Evolutionary conservation across 2,329 filamentous ascomycete genomes (phyloP).

Genomic region (Chaetomium sp.): DNA sequence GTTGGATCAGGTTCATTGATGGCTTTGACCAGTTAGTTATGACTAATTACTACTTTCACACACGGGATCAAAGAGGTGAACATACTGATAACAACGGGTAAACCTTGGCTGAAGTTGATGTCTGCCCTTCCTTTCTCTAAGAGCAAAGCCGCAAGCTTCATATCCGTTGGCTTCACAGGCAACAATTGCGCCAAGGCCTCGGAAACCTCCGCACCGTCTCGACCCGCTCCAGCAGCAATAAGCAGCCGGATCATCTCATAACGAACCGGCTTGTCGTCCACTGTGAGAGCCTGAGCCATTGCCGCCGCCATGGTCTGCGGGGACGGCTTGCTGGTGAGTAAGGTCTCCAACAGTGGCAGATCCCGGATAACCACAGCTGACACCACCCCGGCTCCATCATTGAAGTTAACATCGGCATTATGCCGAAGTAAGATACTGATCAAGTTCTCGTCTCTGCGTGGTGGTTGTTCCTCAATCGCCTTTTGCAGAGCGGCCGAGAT

Average conservation of each 20-base stretch:
- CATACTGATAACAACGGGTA: conserved; percentile 35
- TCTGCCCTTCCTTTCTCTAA: conserved; percentile 47
- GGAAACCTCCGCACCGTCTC: conserved; percentile 32
- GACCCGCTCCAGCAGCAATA: conserved; percentile 37
- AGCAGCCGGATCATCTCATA: conserved; percentile 43
- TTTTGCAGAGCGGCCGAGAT: conserved; percentile 46
- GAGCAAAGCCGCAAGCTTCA: conserved; percentile 42
- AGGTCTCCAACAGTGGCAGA: conserved; percentile 36
- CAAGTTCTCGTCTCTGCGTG: conserved; percentile 43
- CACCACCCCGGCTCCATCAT: conserved; percentile 43
- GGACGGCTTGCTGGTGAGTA: conserved; percentile 41
- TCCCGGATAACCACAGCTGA: conserved; percentile 45
- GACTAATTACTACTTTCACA: too few relatives aligned
- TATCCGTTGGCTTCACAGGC: conserved; percentile 41
- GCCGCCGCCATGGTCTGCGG: conserved; percentile 42
- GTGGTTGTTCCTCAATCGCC: conserved; percentile 43
- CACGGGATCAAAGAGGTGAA: neutral
- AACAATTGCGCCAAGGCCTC: conserved; percentile 40
- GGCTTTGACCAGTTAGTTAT: conserved; percentile 20
- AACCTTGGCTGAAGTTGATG: conserved; percentile 43
- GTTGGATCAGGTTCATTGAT: conserved; percentile 39
- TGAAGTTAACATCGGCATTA: conserved; percentile 49
- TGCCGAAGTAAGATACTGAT: conserved; percentile 47
- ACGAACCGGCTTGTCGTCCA: conserved; percentile 37
- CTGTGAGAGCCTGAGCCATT: conserved; percentile 42